Evolutionary conservation across 2,329 filamentous ascomycete species (phyloP).

Genomic region (Colletotrichum lindemuthianum): DNA sequence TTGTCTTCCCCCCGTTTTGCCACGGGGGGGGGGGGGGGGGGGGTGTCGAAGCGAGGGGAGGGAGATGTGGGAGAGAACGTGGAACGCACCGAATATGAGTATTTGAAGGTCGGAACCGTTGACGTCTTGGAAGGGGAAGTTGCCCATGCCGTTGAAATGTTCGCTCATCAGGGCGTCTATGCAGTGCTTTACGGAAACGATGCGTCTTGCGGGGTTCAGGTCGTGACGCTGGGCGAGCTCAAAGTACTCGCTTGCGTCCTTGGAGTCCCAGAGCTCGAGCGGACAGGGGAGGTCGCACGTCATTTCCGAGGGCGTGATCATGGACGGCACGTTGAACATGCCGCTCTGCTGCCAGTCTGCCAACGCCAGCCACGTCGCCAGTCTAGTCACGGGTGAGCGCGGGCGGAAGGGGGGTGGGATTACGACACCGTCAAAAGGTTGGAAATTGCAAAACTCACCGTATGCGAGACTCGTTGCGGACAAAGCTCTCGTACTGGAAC

Average conservation of each 20-base stretch:
- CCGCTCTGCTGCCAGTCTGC: conserved; percentile 43
- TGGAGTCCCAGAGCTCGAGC: conserved; percentile 41
- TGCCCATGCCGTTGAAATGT: conserved; percentile 28
- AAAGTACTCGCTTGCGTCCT: conserved; percentile 36
- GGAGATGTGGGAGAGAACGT: fast-evolving
- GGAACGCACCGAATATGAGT: conserved; percentile 27
- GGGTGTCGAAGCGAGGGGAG: too few species aligned
- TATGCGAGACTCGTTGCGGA: conserved; percentile 37
- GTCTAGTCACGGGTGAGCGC: conserved; percentile 31
- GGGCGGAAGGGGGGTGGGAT: neutral
- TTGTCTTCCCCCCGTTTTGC: too few species aligned
- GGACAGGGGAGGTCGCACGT: conserved; percentile 40
- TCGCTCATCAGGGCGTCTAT: conserved; percentile 38
- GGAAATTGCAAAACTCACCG: conserved; percentile 27
- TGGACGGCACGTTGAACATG: conserved; percentile 39
- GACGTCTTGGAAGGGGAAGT: conserved; percentile 27
- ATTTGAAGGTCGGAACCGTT: conserved; percentile 27
- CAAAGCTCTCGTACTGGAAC: conserved; percentile 35
- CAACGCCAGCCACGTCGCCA: conserved; percentile 39
- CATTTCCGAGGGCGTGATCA: conserved; percentile 40
- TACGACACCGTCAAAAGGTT: too few species aligned
- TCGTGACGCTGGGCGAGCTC: conserved; percentile 8
- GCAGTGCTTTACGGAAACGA: conserved; percentile 33
- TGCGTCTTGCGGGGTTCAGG: neutral
- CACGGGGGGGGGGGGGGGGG: too few species aligned